phyloP scores from a whole-genome alignment of 2,329 filamentous ascomycete species.

The Colletotrichum trifolii region DNA sequence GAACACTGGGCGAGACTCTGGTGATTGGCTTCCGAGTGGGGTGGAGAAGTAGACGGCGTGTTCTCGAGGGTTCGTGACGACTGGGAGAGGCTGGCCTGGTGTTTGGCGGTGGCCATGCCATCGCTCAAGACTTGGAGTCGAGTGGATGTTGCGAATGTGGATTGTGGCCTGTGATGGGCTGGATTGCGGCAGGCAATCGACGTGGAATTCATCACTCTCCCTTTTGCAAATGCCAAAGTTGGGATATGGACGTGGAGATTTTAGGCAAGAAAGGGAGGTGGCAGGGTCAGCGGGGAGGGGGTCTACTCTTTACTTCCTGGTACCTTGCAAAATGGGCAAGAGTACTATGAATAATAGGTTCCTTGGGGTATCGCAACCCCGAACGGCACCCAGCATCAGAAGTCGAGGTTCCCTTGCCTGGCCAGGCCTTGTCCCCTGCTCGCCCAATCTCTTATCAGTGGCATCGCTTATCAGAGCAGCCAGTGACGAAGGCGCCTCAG shows the following conservation, averaged over 20 bases:
- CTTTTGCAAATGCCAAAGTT: neutral
- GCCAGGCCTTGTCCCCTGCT: conserved; percentile 11
- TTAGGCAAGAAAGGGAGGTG: neutral
- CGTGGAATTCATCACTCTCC: neutral
- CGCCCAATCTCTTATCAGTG: conserved; percentile 26
- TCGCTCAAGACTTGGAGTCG: neutral
- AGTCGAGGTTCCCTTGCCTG: conserved; percentile 19
- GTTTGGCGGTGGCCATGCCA: neutral
- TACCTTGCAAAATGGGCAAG: neutral
- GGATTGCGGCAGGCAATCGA: conserved; percentile 16
- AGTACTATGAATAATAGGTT: conserved; percentile 24
- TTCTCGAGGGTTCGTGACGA: conserved; percentile 11
- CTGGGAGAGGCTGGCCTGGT: conserved; percentile 14
- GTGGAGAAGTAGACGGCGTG: conserved; percentile 8
- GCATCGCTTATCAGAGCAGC: conserved; percentile 8
- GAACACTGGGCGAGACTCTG: neutral
- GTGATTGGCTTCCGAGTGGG: neutral
- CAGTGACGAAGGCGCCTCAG: conserved; percentile 16
- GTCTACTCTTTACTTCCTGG: neutral
- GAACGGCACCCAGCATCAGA: conserved; percentile 5
- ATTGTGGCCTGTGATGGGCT: conserved; percentile 11
- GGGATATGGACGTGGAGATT: neutral
- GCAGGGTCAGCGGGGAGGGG: neutral
- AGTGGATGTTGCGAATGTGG: conserved; percentile 7
- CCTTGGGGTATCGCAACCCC: neutral